Evolutionary conservation across 1,284 basidiomycete species (phyloP).

Genomic region (Irpex rosettiformis): DNA sequence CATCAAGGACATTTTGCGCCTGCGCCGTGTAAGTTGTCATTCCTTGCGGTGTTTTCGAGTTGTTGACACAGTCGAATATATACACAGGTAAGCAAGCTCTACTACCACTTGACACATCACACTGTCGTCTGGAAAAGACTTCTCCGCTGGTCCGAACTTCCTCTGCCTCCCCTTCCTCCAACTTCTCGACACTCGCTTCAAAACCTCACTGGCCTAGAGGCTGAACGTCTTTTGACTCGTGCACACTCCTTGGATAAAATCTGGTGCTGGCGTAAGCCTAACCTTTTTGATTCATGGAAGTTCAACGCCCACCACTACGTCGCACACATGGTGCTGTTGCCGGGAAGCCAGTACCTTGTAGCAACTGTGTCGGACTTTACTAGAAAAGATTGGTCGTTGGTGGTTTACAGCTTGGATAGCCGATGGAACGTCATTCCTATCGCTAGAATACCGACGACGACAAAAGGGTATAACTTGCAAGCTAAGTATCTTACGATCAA

Average conservation of each 20-base stretch:
- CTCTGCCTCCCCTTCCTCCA: conserved; percentile 62
- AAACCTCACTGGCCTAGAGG: conserved; percentile 48
- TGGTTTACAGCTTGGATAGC: conserved; percentile 57
- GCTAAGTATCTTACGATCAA: conserved; percentile 58
- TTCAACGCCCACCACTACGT: conserved; percentile 41
- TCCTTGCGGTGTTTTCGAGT: neutral
- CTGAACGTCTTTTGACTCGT: conserved; percentile 59
- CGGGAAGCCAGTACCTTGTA: conserved; percentile 68
- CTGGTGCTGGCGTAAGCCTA: conserved; percentile 16
- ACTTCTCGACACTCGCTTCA: conserved; percentile 44
- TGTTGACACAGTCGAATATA: neutral
- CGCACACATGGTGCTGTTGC: conserved; percentile 57
- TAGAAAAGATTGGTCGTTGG: conserved; percentile 44
- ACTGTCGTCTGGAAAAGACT: conserved; percentile 68
- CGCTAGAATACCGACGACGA: conserved; percentile 44
- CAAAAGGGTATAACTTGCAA: conserved; percentile 55
- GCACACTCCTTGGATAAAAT: conserved; percentile 54
- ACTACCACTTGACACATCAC: conserved; percentile 61
- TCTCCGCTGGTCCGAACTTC: conserved; percentile 45
- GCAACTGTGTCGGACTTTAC: conserved; percentile 50
- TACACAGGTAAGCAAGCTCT: conserved; percentile 49
- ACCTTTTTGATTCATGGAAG: conserved; percentile 24
- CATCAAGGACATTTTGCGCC: conserved; percentile 51
- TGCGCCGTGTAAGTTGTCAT: conserved; percentile 29
- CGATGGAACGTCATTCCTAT: conserved; percentile 43